phyloP scores from a whole-genome alignment of 75 land plant species.

The Selaginella tamariscina region DNA sequence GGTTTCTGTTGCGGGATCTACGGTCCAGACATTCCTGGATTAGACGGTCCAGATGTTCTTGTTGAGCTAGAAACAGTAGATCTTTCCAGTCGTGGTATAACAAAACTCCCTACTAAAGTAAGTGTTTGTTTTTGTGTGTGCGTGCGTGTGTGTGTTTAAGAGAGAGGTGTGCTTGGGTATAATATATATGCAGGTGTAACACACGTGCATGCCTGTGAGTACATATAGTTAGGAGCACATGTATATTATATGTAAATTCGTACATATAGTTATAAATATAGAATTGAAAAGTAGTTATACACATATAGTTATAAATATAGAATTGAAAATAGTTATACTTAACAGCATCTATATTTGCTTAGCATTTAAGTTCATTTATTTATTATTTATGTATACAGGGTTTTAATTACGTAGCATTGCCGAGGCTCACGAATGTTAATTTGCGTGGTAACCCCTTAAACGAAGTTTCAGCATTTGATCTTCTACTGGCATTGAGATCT shows the following conservation, averaged over 20 bases:
- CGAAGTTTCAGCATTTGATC: conserved; percentile 30
- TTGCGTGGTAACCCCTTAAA: conserved; percentile 67
- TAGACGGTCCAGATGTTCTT: conserved; percentile 16
- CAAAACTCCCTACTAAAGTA: conserved; percentile 49
- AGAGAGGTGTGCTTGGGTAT: too few relatives aligned
- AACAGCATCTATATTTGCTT: too few relatives aligned
- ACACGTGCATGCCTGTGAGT: too few relatives aligned
- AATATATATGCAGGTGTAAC: too few relatives aligned
- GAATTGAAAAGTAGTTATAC: too few relatives aligned
- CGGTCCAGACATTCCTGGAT: conserved; percentile 23
- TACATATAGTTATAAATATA: too few relatives aligned
- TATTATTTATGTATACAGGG: conserved; percentile 27
- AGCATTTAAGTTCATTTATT: too few relatives aligned
- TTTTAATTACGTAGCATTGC: conserved; percentile 58
- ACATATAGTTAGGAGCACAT: too few relatives aligned
- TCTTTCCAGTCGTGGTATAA: conserved; percentile 64
- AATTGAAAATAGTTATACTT: too few relatives aligned
- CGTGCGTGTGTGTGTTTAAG: too few relatives aligned
- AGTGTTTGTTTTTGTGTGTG: not conserved
- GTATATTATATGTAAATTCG: too few relatives aligned
- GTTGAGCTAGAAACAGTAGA: conserved; percentile 46
- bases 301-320: too few relatives aligned
- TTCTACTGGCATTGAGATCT: conserved; percentile 33
- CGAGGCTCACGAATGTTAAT: conserved; percentile 55
- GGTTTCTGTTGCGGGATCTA: conserved; percentile 70